Conservation (phyloP, 257 asterid genomes). For the Fraxinus americana region DNA sequence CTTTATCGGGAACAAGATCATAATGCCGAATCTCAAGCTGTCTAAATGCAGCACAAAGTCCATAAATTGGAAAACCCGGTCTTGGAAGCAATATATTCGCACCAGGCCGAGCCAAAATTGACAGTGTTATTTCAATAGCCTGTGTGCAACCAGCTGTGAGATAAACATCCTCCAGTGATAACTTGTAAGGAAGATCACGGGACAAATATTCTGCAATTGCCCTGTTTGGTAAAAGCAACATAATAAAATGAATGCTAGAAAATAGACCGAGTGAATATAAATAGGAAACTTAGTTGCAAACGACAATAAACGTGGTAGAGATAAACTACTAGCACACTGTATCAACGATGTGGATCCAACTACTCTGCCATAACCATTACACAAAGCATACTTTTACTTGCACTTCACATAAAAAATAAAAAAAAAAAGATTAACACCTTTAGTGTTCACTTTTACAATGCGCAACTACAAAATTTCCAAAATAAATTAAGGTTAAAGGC, state of each 20-base stretch:
- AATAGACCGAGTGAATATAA: too few relatives aligned
- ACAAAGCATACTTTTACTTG: too few relatives aligned
- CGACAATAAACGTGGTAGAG: too few relatives aligned
- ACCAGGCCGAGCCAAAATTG: conserved; percentile 69
- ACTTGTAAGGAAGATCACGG: conserved; percentile 56
- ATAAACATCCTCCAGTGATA: conserved; percentile 67
- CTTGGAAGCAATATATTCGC: conserved; percentile 77
- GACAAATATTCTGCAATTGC: conserved; percentile 80
- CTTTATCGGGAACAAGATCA: conserved; percentile 63
- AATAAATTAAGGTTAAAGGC: too few relatives aligned
- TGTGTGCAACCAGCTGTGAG: conserved; percentile 87
- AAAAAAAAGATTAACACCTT: too few relatives aligned
- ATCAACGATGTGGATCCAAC: too few relatives aligned
- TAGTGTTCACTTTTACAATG: too few relatives aligned
- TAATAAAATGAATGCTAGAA: not conserved
- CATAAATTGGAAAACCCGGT: conserved; percentile 86
- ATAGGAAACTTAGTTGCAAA: too few relatives aligned
- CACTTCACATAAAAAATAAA: too few relatives aligned
- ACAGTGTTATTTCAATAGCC: conserved; percentile 71
- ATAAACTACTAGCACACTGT: too few relatives aligned
- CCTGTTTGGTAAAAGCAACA: conserved; percentile 43
- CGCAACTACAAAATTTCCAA: too few relatives aligned
- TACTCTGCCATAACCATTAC: too few relatives aligned
- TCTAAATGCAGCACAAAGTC: conserved; percentile 65
- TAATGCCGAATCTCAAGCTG: conserved; percentile 61